Percentiles rank a stretch among this genome's conserved stretches.
These are phyloP conservation scores for Neurospora hispaniola DNA, from an alignment of 495 filamentous ascomycete genomes.

Conservation along the genomic window DNA sequence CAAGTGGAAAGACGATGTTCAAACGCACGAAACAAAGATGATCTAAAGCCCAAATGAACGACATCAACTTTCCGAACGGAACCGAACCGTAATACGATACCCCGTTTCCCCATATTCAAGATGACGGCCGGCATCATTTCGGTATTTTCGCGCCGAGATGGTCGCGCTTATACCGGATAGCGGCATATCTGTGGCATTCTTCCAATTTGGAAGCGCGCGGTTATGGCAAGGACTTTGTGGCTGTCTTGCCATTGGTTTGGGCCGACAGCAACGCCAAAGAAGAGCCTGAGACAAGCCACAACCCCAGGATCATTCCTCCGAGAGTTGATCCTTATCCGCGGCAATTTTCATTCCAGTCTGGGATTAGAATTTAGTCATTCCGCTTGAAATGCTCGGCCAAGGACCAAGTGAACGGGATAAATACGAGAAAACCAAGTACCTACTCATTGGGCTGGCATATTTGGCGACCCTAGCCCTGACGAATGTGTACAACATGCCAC, in stretches of 20 bases:
- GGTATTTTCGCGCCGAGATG: neutral
- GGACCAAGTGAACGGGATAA: too few relatives aligned
- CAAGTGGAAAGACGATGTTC: neutral
- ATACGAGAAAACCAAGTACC: too few relatives aligned
- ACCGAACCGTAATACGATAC: neutral
- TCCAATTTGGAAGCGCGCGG: neutral
- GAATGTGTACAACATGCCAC: too few relatives aligned
- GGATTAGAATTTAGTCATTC: neutral
- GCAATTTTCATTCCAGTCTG: neutral
- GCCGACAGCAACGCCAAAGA: neutral
- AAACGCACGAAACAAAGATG: neutral
- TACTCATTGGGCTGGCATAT: too few relatives aligned
- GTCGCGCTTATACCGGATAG: neutral
- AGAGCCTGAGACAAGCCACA: neutral
- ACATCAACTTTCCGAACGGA: neutral
- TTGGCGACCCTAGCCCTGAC: too few relatives aligned
- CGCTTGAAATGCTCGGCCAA: neutral
- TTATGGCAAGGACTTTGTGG: neutral
- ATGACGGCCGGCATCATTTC: neutral
- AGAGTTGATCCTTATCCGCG: neutral
- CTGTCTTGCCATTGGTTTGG: neutral
- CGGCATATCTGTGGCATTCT: neutral
- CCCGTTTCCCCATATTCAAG: neutral
- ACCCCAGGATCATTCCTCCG: neutral
- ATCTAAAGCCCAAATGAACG: neutral